Percentiles rank a stretch among this genome's conserved stretches.
Evolutionary conservation across 2,329 filamentous ascomycete genomes (phyloP).

Genomic region (Fusarium torreyae): DNA sequence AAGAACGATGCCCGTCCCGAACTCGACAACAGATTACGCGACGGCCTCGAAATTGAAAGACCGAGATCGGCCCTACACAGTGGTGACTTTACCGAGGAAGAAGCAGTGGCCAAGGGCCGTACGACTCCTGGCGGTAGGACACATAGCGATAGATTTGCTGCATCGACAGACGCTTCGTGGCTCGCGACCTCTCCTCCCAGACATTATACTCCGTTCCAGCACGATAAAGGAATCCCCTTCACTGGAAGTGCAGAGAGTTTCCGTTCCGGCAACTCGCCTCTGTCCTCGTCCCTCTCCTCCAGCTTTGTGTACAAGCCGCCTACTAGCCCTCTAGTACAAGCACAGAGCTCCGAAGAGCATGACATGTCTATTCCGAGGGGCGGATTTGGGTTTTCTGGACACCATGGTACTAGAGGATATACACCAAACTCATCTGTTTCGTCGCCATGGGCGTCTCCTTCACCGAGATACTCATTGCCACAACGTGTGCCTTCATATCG

Average conservation of each 20-base stretch:
- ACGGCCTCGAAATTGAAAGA: constrained; percentile 79
- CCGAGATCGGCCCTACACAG: constrained; percentile 83
- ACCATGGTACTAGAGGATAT: constrained; percentile 71
- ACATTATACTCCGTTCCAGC: constrained; percentile 64
- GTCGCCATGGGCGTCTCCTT: constrained; percentile 60
- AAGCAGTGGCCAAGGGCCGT: constrained; percentile 38
- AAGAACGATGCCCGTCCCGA: constrained; percentile 38
- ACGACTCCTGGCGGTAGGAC: constrained; percentile 4
- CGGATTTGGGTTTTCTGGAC: constrained; percentile 64
- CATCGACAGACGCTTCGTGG: constrained; percentile 58
- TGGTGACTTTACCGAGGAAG: constrained; percentile 72
- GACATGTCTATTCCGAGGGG: constrained; percentile 70
- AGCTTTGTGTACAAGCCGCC: constrained; percentile 89
- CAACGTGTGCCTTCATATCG: constrained; percentile 58
- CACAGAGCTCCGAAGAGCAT: constrained; percentile 84
- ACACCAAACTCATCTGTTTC: constrained; percentile 77
- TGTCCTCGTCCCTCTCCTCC: constrained; percentile 81
- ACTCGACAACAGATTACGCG: constrained; percentile 61
- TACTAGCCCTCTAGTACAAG: constrained; percentile 92
- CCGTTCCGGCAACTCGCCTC: constrained; percentile 68
- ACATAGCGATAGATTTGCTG: constrained; percentile 40
- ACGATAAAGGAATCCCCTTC: constrained; percentile 55
- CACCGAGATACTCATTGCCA: constrained; percentile 51
- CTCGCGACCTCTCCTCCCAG: constrained; percentile 70
- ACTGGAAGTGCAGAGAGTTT: constrained; percentile 56